A percentile compares a stretch with the other conserved stretches of the same genome.
Evolutionary conservation across 2,329 filamentous ascomycete genomes (phyloP).

Genomic region (Fusarium udum): DNA sequence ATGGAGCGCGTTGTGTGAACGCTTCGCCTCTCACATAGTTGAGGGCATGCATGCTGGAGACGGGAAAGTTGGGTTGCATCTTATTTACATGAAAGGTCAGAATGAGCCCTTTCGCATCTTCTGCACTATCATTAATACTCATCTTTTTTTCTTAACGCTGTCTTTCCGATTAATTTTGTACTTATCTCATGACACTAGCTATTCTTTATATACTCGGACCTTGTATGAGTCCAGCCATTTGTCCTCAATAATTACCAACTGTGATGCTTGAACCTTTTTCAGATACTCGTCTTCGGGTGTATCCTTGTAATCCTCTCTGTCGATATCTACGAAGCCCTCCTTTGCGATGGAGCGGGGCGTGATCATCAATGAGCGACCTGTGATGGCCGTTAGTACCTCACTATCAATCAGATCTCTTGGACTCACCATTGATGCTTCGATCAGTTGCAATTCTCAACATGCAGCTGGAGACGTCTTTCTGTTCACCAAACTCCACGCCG

Average conservation of each 20-base stretch:
- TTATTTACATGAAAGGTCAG: background rate
- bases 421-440: slow-evolving; percentile 41
- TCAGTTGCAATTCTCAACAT: slow-evolving; percentile 49
- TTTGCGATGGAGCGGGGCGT: slow-evolving; percentile 29
- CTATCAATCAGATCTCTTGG: fast-evolving
- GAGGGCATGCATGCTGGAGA: background rate
- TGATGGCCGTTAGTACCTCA: background rate
- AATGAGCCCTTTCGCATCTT: fast-evolving
- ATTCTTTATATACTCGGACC: slow-evolving; percentile 28
- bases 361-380: slow-evolving; percentile 36
- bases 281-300: slow-evolving; percentile 27
- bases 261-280: slow-evolving; percentile 21
- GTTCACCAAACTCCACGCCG: slow-evolving; percentile 53
- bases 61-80: background rate
- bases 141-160: background rate
- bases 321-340: slow-evolving; percentile 33
- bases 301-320: slow-evolving; percentile 36
- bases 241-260: slow-evolving; percentile 32
- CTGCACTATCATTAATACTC: background rate
- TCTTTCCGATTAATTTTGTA: background rate
- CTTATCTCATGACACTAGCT: background rate
- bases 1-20: slow-evolving; percentile 19
- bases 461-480: slow-evolving; percentile 45
- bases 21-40: background rate
- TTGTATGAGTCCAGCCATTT: slow-evolving; percentile 36